phyloP scores from a whole-genome alignment of 2,329 filamentous ascomycete species.

The Sclerotinia nivalis region DNA sequence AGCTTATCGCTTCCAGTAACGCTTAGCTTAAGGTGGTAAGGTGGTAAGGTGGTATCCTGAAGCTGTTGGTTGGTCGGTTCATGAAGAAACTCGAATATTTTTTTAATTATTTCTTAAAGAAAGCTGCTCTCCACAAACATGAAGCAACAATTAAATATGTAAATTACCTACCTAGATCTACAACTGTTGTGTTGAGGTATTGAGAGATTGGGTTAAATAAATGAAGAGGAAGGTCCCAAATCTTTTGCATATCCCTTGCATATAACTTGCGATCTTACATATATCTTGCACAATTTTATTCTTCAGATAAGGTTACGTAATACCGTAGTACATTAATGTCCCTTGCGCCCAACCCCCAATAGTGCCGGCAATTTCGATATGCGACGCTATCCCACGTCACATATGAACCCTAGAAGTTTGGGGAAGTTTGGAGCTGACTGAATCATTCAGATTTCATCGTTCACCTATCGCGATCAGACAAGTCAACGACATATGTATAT shows the following conservation, averaged over 20 bases:
- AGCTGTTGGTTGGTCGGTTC: neutral
- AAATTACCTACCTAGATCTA: no score
- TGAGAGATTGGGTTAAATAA: neutral
- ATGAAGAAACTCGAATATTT: neutral
- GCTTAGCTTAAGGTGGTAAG: neutral
- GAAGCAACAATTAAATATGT: neutral
- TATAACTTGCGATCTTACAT: no score
- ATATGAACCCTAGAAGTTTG: neutral
- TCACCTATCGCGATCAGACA: neutral
- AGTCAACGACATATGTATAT: neutral
- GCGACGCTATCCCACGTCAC: no score
- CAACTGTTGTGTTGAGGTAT: neutral
- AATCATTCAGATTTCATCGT: neutral
- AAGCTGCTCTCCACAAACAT: neutral
- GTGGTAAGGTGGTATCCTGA: neutral
- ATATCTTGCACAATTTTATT: neutral
- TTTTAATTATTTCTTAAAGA: neutral
- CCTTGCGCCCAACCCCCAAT: no score
- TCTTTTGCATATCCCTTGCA: no score
- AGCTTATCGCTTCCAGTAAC: neutral
- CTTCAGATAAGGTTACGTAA: neutral
- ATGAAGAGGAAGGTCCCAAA: no score
- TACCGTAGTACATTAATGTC: neutral
- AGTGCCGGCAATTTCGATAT: no score
- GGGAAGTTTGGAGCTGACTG: neutral